Percentiles rank a stretch among this genome's conserved stretches.
These are phyloP conservation scores for Chloranthus sessilifolius DNA, from an alignment of 164 flowering plant genomes.

Conservation along the genomic window DNA sequence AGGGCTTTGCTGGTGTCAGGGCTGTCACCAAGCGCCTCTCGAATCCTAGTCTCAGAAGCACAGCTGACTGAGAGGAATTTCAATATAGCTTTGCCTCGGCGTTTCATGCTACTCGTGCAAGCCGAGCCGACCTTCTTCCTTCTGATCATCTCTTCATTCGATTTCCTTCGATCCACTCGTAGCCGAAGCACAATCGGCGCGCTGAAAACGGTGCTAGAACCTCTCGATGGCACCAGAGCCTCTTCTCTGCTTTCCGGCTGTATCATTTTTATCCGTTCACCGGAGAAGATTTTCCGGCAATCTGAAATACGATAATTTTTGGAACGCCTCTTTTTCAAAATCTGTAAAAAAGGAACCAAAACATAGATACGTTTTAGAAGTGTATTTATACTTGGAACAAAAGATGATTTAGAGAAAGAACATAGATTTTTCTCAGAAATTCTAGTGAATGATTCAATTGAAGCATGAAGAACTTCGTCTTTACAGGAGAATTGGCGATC, in stretches of 20 bases:
- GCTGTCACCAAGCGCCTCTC: conserved; percentile 63
- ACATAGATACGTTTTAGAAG: neutral
- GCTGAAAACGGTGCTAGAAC: conserved; percentile 28
- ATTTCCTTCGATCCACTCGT: neutral
- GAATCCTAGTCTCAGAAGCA: conserved; percentile 59
- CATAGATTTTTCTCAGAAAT: too few relatives aligned
- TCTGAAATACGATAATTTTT: conserved; percentile 21
- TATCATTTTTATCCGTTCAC: conserved; percentile 5
- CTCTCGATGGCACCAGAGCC: conserved; percentile 34
- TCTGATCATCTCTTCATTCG: conserved; percentile 3
- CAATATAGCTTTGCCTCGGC: conserved; percentile 62
- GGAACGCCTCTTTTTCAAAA: conserved; percentile 35
- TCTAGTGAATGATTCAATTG: too few relatives aligned
- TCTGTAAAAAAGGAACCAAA: conserved; percentile 17
- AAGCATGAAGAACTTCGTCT: neutral
- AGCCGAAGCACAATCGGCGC: conserved; percentile 23
- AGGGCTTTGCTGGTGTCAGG: conserved; percentile 94
- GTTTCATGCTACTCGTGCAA: conserved; percentile 34
- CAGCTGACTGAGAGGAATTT: conserved; percentile 41
- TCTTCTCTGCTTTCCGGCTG: conserved; percentile 11
- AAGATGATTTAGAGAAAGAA: too few relatives aligned
- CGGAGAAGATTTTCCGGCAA: conserved; percentile 8
- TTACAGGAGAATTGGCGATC: too few relatives aligned
- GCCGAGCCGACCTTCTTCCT: conserved; percentile 18
- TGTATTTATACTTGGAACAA: neutral